Evolutionary conservation across 345 rosid genomes (phyloP), one percentile per base, ranked within the genome.

Genomic region (Raphanus raphanistrum): DNA sequence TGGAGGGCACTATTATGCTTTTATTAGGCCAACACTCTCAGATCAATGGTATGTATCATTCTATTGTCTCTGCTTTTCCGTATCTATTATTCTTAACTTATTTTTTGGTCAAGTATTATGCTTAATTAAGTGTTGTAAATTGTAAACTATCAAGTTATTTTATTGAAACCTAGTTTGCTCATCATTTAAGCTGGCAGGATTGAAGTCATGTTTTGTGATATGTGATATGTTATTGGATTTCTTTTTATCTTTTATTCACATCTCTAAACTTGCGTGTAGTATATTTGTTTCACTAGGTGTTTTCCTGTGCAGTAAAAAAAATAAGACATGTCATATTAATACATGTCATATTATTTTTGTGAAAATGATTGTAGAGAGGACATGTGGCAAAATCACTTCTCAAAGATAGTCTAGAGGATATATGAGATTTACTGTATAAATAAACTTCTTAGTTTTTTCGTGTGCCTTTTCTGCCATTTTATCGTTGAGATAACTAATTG

Each of bases 21-120:
- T 87, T 77, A 94, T 17, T 62, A 86, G 98, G 84, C 98, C 97
- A 61, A 89, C 91, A 17, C 94, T 91, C 62, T 84, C 97, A 76
- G 97, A 94, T 77, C 96, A 88, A 71, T 94, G 98, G 98, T 94
- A 83, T 16, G 84, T 61, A 32, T 59, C 27, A 21, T 66, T 58
- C 57, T 61, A 11, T 10, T 26, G 35, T 41, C 28, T 59, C 28
- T 36, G 28, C 45, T 35, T n/a, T 65, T 52, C 32, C 3, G 5
- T 21, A 35, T 52, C 52, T 62, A 13, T 48, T 13, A 26, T 72
- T 62, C 68, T 66, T 15, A 48, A 27, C 21, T 21, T 21, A 21
- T 21, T 21, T 21, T 21, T 21, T 21, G 21, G 21, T 21, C 21
- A 21, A 21, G 21, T 21, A 21, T 21, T 21, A 26, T 72, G 68